Evolutionary conservation across 2,329 filamentous ascomycete species (phyloP).

Genomic region (Talaromyces sp.): DNA sequence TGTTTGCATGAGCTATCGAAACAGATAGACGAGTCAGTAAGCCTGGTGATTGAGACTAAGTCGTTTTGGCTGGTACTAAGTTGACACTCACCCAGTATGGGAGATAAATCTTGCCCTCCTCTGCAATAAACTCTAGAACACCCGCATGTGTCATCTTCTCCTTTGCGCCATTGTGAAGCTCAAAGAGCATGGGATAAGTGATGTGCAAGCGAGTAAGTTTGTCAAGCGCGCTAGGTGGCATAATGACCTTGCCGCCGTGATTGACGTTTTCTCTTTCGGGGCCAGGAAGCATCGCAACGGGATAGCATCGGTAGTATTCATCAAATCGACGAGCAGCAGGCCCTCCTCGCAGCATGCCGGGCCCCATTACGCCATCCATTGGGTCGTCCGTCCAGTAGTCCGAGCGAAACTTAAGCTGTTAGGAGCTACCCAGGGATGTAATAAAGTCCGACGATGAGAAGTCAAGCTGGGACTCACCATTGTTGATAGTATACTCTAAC

Average conservation of each 20-base stretch:
- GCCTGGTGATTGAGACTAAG: not conserved
- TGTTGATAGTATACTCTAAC: not conserved
- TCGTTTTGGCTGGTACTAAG: not conserved
- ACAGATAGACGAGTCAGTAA: constrained; percentile 3
- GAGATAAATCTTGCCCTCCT: constrained; percentile 94
- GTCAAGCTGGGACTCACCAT: constrained; percentile 28
- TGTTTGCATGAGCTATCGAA: constrained; percentile 82
- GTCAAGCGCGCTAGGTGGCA: constrained; percentile 94
- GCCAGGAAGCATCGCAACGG: constrained; percentile 89
- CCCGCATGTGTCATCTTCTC: constrained; percentile 85
- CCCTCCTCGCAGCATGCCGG: constrained; percentile 55
- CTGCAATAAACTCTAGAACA: constrained; percentile 95
- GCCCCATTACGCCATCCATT: constrained; percentile 57
- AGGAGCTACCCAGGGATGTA: constrained; percentile 10
- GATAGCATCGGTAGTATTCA: constrained; percentile 98
- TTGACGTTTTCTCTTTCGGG: constrained; percentile 87
- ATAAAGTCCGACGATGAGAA: not conserved
- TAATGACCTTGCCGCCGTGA: constrained; percentile 95
- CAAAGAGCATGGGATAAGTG: constrained; percentile 95
- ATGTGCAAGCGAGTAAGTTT: constrained; percentile 96
- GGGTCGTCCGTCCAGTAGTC: constrained; percentile 57
- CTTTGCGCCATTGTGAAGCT: constrained; percentile 85
- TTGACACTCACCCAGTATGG: constrained; percentile 76
- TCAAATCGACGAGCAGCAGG: constrained; percentile 77
- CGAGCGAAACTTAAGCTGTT: constrained; percentile 44